Base-by-base conservation (phyloP, 1,284 basidiomycete genomes). In the Tilletia walkeri region DNA sequence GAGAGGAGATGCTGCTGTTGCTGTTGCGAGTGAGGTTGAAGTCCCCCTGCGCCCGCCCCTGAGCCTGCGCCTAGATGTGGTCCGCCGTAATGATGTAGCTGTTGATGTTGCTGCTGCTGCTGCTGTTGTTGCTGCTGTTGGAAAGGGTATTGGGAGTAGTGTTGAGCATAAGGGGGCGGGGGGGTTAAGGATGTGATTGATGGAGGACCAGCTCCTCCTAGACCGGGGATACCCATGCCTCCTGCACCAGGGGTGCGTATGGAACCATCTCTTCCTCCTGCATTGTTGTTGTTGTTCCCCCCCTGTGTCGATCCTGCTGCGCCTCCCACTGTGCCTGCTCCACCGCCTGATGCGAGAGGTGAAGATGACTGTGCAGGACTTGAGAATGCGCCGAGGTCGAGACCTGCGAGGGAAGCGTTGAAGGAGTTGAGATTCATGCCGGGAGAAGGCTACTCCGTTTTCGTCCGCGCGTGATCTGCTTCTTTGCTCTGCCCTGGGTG, bases 91-190 rank as follows among this genome's bases (percentile, higher is more conserved):
- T 63, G 59, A 18, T 36, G 59, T 38, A 39, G 59, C 34, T 63
- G 59, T 63, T n/a, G 18, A 36, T 63, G 59, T 38, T 63, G 59
- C 34, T 63, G 59, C 59, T 63, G 59, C 59, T 63, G 59, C 59
- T 63, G 59, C 34, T 61, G 56, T 61, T 61, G 56, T 34, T 61
- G 56, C 24, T 63, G 59, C 38, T 63, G 59, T 63, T 63, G 59
- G 38, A 36, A 63, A 12, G 59, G 59, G 36, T 63, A 63, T 18
- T 63, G 59, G 18, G 59, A 41, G 38, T 63, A 63, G 36, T 63
- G 59, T 36, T 63, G 59, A 12, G 59, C 59, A 20, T 63, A 63
- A 38, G 59, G 59, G 9, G 59, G n/a, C n/a, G n/a, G n/a, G n/a
- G n/a, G n/a, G n/a, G n/a, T n/a, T n/a, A n/a, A n/a, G n/a, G n/a